These are phyloP conservation scores for Populus pruinosa DNA, from an alignment of 345 rosid genomes.

Conservation along the genomic window DNA sequence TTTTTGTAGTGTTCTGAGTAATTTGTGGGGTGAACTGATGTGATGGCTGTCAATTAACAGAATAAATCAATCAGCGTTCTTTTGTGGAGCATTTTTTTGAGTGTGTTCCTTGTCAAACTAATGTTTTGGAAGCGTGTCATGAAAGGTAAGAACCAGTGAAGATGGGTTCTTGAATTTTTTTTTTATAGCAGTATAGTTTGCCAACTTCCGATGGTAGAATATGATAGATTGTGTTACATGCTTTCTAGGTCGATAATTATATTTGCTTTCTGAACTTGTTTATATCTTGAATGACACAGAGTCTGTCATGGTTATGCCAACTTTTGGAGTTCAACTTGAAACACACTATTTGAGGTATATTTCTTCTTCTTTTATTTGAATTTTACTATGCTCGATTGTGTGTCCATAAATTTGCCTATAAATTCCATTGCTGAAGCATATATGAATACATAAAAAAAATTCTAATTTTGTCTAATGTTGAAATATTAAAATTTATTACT, in stretches of 20 bases:
- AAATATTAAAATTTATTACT: background rate
- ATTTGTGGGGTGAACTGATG: constrained; percentile 17
- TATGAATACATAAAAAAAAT: background rate
- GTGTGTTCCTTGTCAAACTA: constrained; percentile 43
- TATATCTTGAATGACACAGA: constrained; percentile 47
- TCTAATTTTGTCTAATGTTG: background rate
- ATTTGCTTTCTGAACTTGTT: constrained; percentile 3
- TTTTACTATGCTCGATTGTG: background rate
- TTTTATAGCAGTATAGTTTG: background rate
- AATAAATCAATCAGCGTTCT: constrained; percentile 33
- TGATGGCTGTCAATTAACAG: constrained; percentile 34
- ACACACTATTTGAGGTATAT: constrained; percentile 65
- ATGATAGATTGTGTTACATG: background rate
- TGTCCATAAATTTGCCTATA: background rate
- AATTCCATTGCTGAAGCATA: background rate
- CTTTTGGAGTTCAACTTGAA: constrained; percentile 80
- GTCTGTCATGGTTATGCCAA: constrained; percentile 70
- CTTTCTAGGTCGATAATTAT: background rate
- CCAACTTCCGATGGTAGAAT: background rate
- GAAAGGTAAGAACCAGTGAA: constrained; percentile 47
- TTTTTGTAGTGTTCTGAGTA: background rate
- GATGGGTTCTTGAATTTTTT: background rate
- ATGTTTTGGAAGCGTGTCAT: constrained; percentile 44
- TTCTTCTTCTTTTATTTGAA: background rate
- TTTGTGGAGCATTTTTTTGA: constrained; percentile 47